These are phyloP conservation scores for Phymatotrichopsis omnivora DNA, from an alignment of 2,329 filamentous ascomycete species.

Conservation along the genomic window DNA sequence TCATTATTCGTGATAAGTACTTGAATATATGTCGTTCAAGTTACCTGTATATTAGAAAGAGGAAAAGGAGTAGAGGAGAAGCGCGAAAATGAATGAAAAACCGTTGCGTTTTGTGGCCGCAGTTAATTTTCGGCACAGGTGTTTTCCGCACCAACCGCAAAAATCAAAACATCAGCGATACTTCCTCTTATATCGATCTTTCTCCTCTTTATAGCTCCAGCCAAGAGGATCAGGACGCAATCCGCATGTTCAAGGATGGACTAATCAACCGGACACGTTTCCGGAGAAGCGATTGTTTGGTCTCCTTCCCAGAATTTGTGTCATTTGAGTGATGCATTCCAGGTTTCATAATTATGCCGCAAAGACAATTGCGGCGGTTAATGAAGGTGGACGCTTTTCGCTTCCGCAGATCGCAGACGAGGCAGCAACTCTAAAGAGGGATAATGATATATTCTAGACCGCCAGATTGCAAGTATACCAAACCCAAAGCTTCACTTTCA, in stretches of 20 bases:
- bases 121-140: slow-evolving; percentile 38
- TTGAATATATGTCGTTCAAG: background rate
- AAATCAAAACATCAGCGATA: slow-evolving; percentile 52
- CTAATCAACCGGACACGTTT: slow-evolving; percentile 63
- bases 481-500: background rate
- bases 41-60: background rate
- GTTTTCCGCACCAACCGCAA: slow-evolving; percentile 59
- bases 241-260: slow-evolving; percentile 57
- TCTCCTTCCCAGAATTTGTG: slow-evolving; percentile 61
- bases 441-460: slow-evolving; percentile 71
- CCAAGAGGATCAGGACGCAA: slow-evolving; percentile 41
- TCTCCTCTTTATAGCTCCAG: slow-evolving; percentile 60
- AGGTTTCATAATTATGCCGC: slow-evolving; percentile 83
- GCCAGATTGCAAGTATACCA: slow-evolving; percentile 46
- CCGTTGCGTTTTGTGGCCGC: no score
- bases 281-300: slow-evolving; percentile 59
- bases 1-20: slow-evolving; percentile 57
- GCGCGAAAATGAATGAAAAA: no score
- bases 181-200: slow-evolving; percentile 62
- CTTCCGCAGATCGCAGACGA: slow-evolving; percentile 44
- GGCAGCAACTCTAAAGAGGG: slow-evolving; percentile 42
- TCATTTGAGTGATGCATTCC: slow-evolving; percentile 67
- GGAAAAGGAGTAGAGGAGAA: no score
- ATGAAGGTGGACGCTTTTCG: slow-evolving; percentile 69
- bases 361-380: slow-evolving; percentile 69